Evolutionary conservation across 2,329 filamentous ascomycete genomes (phyloP).

Genomic region (Penicillium sp.): DNA sequence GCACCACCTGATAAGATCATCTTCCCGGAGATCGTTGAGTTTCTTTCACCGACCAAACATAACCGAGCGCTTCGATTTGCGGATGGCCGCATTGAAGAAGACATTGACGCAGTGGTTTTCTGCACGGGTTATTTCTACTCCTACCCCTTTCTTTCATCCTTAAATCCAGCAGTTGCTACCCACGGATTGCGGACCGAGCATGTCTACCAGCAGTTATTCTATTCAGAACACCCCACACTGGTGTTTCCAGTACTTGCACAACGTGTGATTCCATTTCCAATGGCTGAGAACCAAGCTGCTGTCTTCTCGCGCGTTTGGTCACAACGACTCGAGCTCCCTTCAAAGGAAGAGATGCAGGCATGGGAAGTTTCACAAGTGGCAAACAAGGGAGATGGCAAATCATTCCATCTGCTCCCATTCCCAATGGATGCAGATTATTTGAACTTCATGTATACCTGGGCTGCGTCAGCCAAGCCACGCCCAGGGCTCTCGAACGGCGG

Average conservation of each 20-base stretch:
- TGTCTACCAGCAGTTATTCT: constrained; percentile 80
- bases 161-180: constrained; percentile 65
- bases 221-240: constrained; percentile 75
- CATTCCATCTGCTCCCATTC: constrained; percentile 63
- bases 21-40: constrained; percentile 60
- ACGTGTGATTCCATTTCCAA: constrained; percentile 85
- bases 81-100: constrained; percentile 67
- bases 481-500: constrained; percentile 52
- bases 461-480: constrained; percentile 41
- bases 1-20: constrained; percentile 61
- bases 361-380: constrained; percentile 64
- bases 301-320: constrained; percentile 79
- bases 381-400: constrained; percentile 54
- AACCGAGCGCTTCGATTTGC: constrained; percentile 69
- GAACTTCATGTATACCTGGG: constrained; percentile 54
- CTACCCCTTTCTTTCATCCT: constrained; percentile 70
- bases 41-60: constrained; percentile 58
- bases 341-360: constrained; percentile 65
- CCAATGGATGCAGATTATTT: constrained; percentile 55
- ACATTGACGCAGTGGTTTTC: constrained; percentile 80
- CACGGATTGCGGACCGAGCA: constrained; percentile 73
- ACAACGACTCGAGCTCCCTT: constrained; percentile 70
- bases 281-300: constrained; percentile 79
- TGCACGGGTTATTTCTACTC: constrained; percentile 90
- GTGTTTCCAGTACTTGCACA: constrained; percentile 78